These are phyloP conservation scores for Abrus precatorius DNA, from an alignment of 306 rosid species.

Conservation along the genomic window DNA sequence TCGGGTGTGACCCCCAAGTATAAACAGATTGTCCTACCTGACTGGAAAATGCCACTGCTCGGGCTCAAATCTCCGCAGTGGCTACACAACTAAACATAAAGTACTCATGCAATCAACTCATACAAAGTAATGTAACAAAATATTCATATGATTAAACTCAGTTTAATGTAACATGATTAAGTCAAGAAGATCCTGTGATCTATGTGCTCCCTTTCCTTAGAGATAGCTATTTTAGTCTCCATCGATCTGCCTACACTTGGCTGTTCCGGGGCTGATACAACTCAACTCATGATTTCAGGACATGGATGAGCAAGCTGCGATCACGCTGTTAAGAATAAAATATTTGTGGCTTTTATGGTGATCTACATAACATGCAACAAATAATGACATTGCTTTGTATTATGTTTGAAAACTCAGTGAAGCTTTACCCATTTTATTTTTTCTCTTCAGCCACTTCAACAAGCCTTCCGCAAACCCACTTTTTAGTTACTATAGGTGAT, in stretches of 20 bases:
- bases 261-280: not conserved
- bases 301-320: constrained; percentile 30
- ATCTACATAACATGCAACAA: constrained; percentile 38
- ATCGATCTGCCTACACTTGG: constrained; percentile 23
- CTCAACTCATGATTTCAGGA: constrained; percentile 29
- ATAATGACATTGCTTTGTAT: constrained; percentile 38
- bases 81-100: constrained; percentile 15
- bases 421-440: constrained; percentile 43
- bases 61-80: constrained; percentile 35
- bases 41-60: constrained; percentile 10
- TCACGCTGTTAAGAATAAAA: constrained; percentile 37
- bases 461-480: constrained; percentile 93
- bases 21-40: not conserved
- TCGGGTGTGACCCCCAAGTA: not conserved
- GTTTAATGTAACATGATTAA: constrained; percentile 40
- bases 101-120: constrained; percentile 9
- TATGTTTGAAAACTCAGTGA: constrained; percentile 45
- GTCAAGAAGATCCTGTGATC: constrained; percentile 31
- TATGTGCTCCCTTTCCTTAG: constrained; percentile 26
- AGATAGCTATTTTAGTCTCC: constrained; percentile 34
- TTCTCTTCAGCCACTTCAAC: constrained; percentile 70
- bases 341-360: constrained; percentile 21
- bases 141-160: constrained; percentile 35
- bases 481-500: constrained; percentile 58
- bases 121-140: constrained; percentile 30